Evolutionary conservation across 345 rosid genomes (phyloP).

Genomic region (Arabis alpina): DNA sequence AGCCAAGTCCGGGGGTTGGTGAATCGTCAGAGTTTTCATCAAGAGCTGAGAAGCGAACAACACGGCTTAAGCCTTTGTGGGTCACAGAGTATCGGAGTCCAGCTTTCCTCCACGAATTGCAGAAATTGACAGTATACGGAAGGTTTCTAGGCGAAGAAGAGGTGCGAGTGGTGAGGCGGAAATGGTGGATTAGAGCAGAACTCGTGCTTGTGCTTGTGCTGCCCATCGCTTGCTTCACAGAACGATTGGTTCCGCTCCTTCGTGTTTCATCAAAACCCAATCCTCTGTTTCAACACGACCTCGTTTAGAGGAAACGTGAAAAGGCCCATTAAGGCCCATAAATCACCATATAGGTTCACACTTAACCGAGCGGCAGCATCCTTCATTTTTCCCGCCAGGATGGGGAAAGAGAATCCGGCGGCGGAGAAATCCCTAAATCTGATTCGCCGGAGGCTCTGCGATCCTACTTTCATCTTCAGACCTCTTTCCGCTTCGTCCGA

Average conservation of each 20-base stretch:
- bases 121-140: slow-evolving; percentile 37
- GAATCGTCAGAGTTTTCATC: slow-evolving; percentile 52
- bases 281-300: slow-evolving; percentile 4
- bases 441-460: slow-evolving; percentile 67
- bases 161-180: slow-evolving; percentile 52
- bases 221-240: slow-evolving; percentile 48
- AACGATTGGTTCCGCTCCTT: slow-evolving; percentile 45
- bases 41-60: slow-evolving; percentile 56
- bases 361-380: not conserved
- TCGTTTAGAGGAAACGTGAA: not conserved
- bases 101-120: slow-evolving; percentile 34
- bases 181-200: slow-evolving; percentile 60
- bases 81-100: slow-evolving; percentile 43
- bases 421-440: slow-evolving; percentile 54
- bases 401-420: slow-evolving; percentile 49
- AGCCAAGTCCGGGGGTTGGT: slow-evolving; percentile 46
- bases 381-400: slow-evolving; percentile 40
- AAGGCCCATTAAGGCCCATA: slow-evolving; percentile 27
- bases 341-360: not conserved
- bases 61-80: slow-evolving; percentile 22
- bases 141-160: slow-evolving; percentile 35
- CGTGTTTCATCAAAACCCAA: slow-evolving; percentile 28
- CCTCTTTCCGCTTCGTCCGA: slow-evolving; percentile 67
- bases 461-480: slow-evolving; percentile 66
- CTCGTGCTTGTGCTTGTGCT: slow-evolving; percentile 66